These are phyloP conservation scores for Suillus luteus DNA, from an alignment of 768 basidiomycete genomes.

Conservation along the genomic window DNA sequence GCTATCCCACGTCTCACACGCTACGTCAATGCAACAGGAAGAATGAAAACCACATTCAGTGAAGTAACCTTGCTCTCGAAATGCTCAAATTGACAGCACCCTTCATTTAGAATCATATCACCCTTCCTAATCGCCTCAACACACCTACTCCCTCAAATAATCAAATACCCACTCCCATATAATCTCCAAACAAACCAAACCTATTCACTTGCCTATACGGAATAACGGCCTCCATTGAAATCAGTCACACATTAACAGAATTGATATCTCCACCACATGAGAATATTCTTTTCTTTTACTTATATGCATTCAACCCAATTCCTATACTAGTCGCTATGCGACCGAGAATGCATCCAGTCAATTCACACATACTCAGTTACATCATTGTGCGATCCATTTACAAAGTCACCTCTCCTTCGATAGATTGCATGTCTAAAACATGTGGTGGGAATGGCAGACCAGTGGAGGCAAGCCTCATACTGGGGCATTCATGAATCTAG, in stretches of 20 bases:
- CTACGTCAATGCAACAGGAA: not conserved
- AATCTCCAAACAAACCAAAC: not conserved
- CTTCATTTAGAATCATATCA: no score
- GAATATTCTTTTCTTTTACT: not conserved
- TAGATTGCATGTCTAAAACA: not conserved
- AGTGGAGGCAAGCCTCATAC: not conserved
- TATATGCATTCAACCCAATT: not conserved
- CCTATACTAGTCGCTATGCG: not conserved
- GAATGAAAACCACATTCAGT: not conserved
- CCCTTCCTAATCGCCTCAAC: no score
- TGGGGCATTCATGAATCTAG: not conserved
- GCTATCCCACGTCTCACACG: not conserved
- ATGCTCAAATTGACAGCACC: not conserved
- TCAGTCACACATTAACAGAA: not conserved
- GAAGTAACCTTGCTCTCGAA: not conserved
- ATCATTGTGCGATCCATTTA: no score
- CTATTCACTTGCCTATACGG: not conserved
- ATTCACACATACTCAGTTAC: not conserved
- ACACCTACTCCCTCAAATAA: no score
- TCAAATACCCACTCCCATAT: not conserved
- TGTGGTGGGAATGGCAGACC: not conserved
- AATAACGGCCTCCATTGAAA: not conserved
- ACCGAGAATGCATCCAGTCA: not conserved
- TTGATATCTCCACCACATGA: not conserved
- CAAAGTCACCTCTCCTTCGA: not conserved